These are phyloP conservation scores for Baudoinia panamericana DNA, from an alignment of 495 filamentous ascomycete species.

Conservation along the genomic window DNA sequence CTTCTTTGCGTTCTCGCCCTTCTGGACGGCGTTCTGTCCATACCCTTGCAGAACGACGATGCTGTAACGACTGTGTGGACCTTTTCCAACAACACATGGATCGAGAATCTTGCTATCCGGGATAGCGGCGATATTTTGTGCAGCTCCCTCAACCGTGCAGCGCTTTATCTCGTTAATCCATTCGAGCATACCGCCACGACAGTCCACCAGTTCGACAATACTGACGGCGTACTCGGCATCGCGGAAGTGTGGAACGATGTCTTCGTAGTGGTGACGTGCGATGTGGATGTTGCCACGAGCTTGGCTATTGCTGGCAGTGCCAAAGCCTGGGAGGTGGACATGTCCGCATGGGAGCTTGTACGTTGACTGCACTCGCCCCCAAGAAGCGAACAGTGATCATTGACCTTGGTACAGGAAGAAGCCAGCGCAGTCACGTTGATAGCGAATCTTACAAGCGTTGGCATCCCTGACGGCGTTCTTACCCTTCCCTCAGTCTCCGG, in stretches of 20 bases:
- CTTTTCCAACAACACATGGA: conserved; percentile 12
- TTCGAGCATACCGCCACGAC: conserved; percentile 1
- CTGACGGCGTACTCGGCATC: conserved; percentile 8
- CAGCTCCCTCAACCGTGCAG: conserved; percentile 5
- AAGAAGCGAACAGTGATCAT: background rate
- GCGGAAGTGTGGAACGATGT: conserved; percentile 8
- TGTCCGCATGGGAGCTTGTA: conserved; percentile 3
- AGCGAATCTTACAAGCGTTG: conserved; percentile 5
- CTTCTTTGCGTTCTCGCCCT: background rate
- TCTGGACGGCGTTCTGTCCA: background rate
- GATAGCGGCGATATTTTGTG: conserved; percentile 9
- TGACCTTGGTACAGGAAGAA: background rate
- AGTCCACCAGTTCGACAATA: conserved; percentile 6
- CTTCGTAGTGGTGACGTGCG: conserved; percentile 4
- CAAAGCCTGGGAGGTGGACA: conserved; percentile 5
- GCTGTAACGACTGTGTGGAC: conserved; percentile 5
- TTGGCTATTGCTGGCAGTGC: conserved; percentile 7
- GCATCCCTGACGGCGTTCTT: conserved; percentile 30
- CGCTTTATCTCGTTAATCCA: conserved; percentile 14
- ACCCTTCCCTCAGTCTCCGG: conserved; percentile 19
- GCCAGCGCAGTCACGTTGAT: conserved; percentile 1
- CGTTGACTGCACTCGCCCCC: background rate
- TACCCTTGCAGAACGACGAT: conserved; percentile 1
- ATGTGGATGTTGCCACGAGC: background rate
- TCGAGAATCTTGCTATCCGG: conserved; percentile 17